Conservation (phyloP, 164 flowering plant species). For the Vitis rupestris region DNA sequence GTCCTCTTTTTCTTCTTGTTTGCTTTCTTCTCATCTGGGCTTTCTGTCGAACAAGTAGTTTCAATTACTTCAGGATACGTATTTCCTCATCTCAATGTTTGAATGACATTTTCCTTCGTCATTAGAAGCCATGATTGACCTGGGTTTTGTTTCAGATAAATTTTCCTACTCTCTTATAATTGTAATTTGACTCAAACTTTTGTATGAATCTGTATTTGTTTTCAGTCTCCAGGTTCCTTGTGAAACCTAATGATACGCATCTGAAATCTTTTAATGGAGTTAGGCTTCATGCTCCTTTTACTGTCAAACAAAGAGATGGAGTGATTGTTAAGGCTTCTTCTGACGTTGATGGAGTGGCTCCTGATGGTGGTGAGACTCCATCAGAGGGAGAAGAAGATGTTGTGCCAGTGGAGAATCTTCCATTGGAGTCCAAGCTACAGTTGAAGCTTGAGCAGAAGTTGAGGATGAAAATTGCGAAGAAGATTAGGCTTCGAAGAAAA, state of each 20-base stretch:
- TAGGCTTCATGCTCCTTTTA: conserved; percentile 4
- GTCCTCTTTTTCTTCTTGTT: too few species aligned
- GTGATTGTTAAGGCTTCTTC: conserved; percentile 35
- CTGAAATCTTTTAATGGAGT: conserved; percentile 19
- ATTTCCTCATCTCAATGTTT: too few species aligned
- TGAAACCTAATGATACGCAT: conserved; percentile 23
- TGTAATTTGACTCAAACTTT: too few species aligned
- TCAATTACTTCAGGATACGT: too few species aligned
- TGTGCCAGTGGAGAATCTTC: conserved; percentile 62
- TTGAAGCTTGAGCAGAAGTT: conserved; percentile 54
- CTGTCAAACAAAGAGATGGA: conserved; percentile 13
- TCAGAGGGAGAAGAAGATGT: conserved; percentile 33
- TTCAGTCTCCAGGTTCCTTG: conserved; percentile 38
- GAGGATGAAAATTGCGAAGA: conserved; percentile 88
- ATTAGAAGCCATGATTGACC: too few species aligned
- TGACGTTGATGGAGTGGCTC: conserved; percentile 32
- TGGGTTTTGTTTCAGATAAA: too few species aligned
- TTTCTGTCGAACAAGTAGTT: too few species aligned
- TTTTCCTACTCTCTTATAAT: too few species aligned
- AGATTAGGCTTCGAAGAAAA: conserved; percentile 77
- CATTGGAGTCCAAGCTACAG: conserved; percentile 78
- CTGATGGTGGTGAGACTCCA: conserved; percentile 21
- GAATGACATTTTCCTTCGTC: too few species aligned
- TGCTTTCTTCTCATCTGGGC: too few species aligned
- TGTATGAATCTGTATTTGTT: conserved; percentile 1